Base-by-base conservation (phyloP, 2,329 filamentous ascomycete species). In the Rachicladosporium sp. region DNA sequence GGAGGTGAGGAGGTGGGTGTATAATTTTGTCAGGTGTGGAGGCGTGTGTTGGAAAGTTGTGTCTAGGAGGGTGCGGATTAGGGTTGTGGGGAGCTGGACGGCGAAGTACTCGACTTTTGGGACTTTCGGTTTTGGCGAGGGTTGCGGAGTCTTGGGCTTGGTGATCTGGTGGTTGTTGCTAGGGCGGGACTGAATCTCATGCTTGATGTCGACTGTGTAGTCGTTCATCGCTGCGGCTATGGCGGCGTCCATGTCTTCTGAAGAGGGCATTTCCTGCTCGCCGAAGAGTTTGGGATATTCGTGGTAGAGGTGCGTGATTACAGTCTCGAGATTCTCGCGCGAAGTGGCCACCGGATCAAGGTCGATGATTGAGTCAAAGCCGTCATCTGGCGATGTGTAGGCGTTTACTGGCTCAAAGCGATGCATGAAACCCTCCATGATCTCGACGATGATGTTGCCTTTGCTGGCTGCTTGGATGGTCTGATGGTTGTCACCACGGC, bases 401-500 rank as follows among this genome's bases (percentile, higher is more conserved):
- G 71, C 65, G 47, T 88, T 74, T 43, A 87, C 70, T 12, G 80
- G 74, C 63, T 98, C 82, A 56, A 94, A 96, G 29, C 91, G 78
- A 9, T 74, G 62, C 48, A 98, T 70, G 62, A 98, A 98, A 3
- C 86, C 85, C 51, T 95, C 84, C 91, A 98, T 96, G 51, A 98
- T 93, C 4, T 76, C 75, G 35, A 91, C 69, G 40, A 91, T 84
- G 59, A 94, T 89, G 11, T 71, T 65, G 33, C 81, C 74, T 41
- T 83, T 81, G 34, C 76, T 81, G 11, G 66, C 69, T 8, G 89
- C 88, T 54, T 91, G 87, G 43, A 98, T 96, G 1, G 91, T 98
- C 63, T 98, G 91, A 59, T 98, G 91, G 54, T 96, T 96, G 60
- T 98, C 87, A 10, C 91, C 91, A 13, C 91, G 81, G 4, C 76